Conservation (phyloP, 805 yeast genomes). For the Phaffomyces opuntiae region DNA sequence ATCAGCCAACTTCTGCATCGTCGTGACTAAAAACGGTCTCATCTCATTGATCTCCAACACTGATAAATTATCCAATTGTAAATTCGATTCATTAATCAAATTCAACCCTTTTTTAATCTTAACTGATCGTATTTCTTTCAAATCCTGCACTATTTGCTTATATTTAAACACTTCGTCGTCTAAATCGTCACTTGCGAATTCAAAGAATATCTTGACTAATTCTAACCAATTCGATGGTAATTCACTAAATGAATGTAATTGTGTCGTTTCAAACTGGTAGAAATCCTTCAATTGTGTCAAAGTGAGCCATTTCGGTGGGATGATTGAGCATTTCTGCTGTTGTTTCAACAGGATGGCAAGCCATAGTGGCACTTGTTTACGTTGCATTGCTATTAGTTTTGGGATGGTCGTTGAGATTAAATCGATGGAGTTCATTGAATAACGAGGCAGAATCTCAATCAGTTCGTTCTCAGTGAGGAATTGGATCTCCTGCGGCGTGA, state of each 20-base stretch:
- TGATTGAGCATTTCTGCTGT: slow-evolving; percentile 79
- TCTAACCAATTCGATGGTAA: slow-evolving; percentile 92
- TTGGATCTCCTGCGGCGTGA: slow-evolving; percentile 72
- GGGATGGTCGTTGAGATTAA: slow-evolving; percentile 60
- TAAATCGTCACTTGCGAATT: slow-evolving; percentile 71
- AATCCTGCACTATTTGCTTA: slow-evolving; percentile 68
- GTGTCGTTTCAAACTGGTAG: slow-evolving; percentile 59
- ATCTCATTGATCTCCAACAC: slow-evolving; percentile 82
- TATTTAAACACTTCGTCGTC: slow-evolving; percentile 65
- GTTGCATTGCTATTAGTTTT: slow-evolving; percentile 55
- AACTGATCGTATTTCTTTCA: slow-evolving; percentile 73
- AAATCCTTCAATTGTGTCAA: slow-evolving; percentile 43
- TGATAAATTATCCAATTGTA: slow-evolving; percentile 77
- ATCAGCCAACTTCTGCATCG: slow-evolving; percentile 71
- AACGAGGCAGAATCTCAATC: slow-evolving; percentile 73
- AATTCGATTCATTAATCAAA: slow-evolving; percentile 73
- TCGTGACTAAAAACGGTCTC: slow-evolving; percentile 70
- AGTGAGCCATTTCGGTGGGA: slow-evolving; percentile 81
- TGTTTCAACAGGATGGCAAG: slow-evolving; percentile 74
- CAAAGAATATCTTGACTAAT: slow-evolving; percentile 58
- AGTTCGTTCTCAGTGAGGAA: slow-evolving; percentile 79
- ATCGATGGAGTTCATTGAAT: slow-evolving; percentile 55
- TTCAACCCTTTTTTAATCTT: slow-evolving; percentile 77
- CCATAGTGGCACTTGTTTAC: slow-evolving; percentile 78
- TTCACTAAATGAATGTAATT: slow-evolving; percentile 52